Conservation (phyloP, 1,139 yeast genomes). For the Blastobotrys elegans region DNA sequence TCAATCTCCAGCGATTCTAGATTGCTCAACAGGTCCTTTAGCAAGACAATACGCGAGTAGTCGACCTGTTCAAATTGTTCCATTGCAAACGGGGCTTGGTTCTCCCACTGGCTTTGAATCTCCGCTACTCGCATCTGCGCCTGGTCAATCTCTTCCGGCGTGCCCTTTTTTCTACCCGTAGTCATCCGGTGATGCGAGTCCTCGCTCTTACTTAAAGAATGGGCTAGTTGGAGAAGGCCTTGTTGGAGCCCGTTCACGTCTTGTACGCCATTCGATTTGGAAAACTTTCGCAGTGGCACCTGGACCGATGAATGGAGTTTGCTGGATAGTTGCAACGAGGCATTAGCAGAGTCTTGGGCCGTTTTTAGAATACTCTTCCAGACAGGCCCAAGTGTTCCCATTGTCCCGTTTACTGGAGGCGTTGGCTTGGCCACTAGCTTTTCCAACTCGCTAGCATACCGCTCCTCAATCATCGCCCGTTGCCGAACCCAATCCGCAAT, state of each 20-base stretch:
- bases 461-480: slow-evolving; percentile 33
- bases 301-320: slow-evolving; percentile 34
- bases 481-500: slow-evolving; percentile 38
- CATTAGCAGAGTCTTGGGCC: slow-evolving; percentile 28
- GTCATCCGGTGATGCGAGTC: slow-evolving; percentile 19
- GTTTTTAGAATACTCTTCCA: slow-evolving; percentile 32
- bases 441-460: slow-evolving; percentile 35
- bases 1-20: slow-evolving; percentile 55
- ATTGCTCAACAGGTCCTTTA: slow-evolving; percentile 64
- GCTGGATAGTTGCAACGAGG: slow-evolving; percentile 29
- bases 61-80: slow-evolving; percentile 76
- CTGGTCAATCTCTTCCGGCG: slow-evolving; percentile 19
- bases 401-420: slow-evolving; percentile 18
- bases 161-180: slow-evolving; percentile 18
- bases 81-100: slow-evolving; percentile 72
- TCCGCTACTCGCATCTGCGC: slow-evolving; percentile 27
- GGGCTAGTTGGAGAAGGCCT: slow-evolving; percentile 28
- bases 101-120: slow-evolving; percentile 50
- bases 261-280: slow-evolving; percentile 27
- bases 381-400: slow-evolving; percentile 34
- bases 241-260: slow-evolving; percentile 31
- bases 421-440: slow-evolving; percentile 26
- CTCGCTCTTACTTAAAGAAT: slow-evolving; percentile 22
- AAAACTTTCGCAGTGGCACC: slow-evolving; percentile 29
- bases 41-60: slow-evolving; percentile 54